Base-by-base conservation (phyloP, 164 flowering plant species). In the Liriodendron chinense region DNA sequence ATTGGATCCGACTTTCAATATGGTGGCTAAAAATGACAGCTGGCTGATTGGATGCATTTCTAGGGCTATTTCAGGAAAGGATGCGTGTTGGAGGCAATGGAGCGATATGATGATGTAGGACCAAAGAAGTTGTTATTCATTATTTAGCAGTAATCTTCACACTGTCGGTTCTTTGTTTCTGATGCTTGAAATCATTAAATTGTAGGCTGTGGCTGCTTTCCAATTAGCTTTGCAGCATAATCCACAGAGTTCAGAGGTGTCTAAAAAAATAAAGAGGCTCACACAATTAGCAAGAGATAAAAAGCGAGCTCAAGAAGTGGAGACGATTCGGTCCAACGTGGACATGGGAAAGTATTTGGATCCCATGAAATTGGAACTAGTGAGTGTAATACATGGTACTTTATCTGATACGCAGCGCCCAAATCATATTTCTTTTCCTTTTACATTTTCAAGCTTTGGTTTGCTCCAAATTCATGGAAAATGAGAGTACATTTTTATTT, bases 41-140 rank as follows among this genome's bases (percentile, higher is more conserved):
- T 68, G 20, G 2, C 34, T 61, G 0, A 21, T 77, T 76, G 81
- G 75, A 69, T 83, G 73, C 63, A 65, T 61, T 56, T 84, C 34
- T 85, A 95, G 98, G 98, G 99, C 12, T 90, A 92, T 83, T 96
- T 92, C 85, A 87, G 99, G 82, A 96, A 96, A 88, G 99, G 99
- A 72, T 93, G 94, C 68, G 79, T 91, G 26, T 77, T 93, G 72
- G 99, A 96, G 83, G 96, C 98, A 66, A 87, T 96, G 99, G 94
- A 90, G 75, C 83, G 80, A 83, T 92, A 90, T 81, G 94, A 91
- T 77, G 97, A 96, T 78, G 99, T 96, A 84, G 26, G 89, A 74
- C 75, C 7, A n/a, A 48, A 68, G 8, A 14, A 12, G 20, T 53
- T 53, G 3, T 53, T 53, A 16, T 53, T 16, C 59, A 12, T 53